Base-by-base conservation (phyloP, 2,329 filamentous ascomycete genomes). In the Gyromitra esculenta region DNA sequence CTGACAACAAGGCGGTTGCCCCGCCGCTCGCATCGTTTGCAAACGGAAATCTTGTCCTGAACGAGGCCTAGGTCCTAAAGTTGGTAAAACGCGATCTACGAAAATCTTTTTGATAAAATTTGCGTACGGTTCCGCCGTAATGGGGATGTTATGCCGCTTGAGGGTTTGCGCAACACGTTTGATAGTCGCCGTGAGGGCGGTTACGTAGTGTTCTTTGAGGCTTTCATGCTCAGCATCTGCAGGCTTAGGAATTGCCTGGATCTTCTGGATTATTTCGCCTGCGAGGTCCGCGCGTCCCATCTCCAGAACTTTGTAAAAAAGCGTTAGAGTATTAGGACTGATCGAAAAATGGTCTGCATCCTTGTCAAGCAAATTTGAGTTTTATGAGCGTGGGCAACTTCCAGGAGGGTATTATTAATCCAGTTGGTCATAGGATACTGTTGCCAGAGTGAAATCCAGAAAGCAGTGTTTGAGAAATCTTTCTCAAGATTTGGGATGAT, bases 61-160 rank as follows among this genome's bases (percentile, higher is more conserved):
- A 5, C 59, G 48, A 18, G 68, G 68, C 35, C 57, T 39, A 45
- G 68, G 59, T 41, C 68, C 59, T 21, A 72, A 21, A 13, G 68
- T 72, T 37, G 68, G 68, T 15, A 72, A 37, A 35, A 72, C 64
- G 45, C 50, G 37, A n/a, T 72, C 15, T 5, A 72, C 18, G 45
- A 64, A 64, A 43, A 35, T 64, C 5, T 64, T 64, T 35, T 56
- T 72, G 59, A 72, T 72, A 11, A 72, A 72, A 57, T 25, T 56
- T 21, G 50, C 48, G 50, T 72, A 72, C 15, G 57, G 59, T 45
- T 57, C 59, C 37, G 48, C 25, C 21, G 57, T 72, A 15, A 64
- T n/a, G 15, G 37, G 45, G 21, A 64, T 37, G 2, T 57, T 72
- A 35, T 64, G 48, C 37, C 21, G 59, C 48, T 41, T 5, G 25